These are phyloP conservation scores for Cyclotella cryptica DNA, from an alignment of 108 stramenopile species.

Conservation along the genomic window DNA sequence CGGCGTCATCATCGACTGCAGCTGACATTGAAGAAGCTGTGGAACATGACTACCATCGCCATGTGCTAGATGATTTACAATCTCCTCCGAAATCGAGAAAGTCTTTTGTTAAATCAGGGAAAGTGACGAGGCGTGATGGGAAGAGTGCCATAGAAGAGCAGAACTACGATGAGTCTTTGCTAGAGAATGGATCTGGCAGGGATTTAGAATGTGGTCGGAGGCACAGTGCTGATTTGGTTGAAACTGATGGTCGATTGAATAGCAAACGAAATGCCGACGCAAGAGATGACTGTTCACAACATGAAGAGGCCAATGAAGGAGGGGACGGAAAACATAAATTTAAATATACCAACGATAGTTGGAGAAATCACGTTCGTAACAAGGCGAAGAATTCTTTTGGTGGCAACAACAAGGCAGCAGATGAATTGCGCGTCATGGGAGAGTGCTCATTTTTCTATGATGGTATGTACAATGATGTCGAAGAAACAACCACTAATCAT, in stretches of 20 bases:
- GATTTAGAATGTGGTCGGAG: neutral
- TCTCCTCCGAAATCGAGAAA: neutral
- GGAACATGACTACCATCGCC: constrained; percentile 10
- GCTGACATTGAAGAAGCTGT: neutral
- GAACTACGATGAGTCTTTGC: neutral
- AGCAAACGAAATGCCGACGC: neutral
- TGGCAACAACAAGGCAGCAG: constrained; percentile 1
- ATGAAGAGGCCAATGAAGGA: neutral
- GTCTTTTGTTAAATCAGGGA: no score
- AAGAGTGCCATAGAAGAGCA: neutral
- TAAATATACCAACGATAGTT: neutral
- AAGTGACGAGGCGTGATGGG: neutral
- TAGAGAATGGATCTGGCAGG: neutral
- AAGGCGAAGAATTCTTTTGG: neutral
- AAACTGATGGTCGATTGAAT: neutral
- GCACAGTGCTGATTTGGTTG: neutral
- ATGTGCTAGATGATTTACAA: neutral
- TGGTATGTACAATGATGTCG: constrained; percentile 13
- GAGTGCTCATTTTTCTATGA: constrained; percentile 37
- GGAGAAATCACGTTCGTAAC: neutral
- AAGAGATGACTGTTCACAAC: neutral
- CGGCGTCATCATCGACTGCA: neutral
- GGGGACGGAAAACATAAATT: constrained; percentile 6
- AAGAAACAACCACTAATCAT: neutral
- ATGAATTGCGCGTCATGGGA: constrained; percentile 31